Conservation (phyloP, 2,329 filamentous ascomycete species). For the Cordyceps pruinosa region DNA sequence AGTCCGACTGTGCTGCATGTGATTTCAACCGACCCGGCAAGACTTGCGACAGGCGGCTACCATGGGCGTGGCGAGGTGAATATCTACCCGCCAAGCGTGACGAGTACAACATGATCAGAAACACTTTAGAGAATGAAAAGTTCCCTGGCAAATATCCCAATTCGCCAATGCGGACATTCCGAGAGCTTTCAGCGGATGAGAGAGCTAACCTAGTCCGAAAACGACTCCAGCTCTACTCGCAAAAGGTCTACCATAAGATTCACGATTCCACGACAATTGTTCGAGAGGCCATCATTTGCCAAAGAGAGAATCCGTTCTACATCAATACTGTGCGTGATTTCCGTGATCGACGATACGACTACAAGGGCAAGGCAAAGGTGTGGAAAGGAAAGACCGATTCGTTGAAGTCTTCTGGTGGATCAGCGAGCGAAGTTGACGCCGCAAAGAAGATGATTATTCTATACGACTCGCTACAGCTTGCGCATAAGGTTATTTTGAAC, state of each 20-base stretch:
- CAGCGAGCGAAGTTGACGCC: constrained; percentile 71
- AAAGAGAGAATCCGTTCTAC: constrained; percentile 96
- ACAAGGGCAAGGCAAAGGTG: constrained; percentile 95
- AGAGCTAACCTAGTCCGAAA: constrained; percentile 77
- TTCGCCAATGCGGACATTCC: constrained; percentile 64
- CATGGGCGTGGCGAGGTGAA: constrained; percentile 97
- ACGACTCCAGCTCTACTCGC: constrained; percentile 83
- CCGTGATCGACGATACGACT: constrained; percentile 94
- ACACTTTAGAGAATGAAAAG: constrained; percentile 82
- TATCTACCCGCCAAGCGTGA: constrained; percentile 93
- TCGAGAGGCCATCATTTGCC: constrained; percentile 94
- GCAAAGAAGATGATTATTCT: constrained; percentile 98
- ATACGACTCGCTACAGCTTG: constrained; percentile 91
- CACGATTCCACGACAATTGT: constrained; percentile 90
- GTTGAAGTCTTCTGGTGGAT: constrained; percentile 74
- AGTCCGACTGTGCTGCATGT: constrained; percentile 92
- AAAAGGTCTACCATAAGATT: constrained; percentile 99
- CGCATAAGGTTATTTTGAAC: constrained; percentile 98
- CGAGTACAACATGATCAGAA: constrained; percentile 98
- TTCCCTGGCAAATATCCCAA: constrained; percentile 77
- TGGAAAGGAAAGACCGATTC: constrained; percentile 96
- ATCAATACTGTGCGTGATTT: constrained; percentile 95
- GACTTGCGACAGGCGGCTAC: constrained; percentile 87
- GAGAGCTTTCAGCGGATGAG: constrained; percentile 75
- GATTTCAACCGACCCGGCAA: constrained; percentile 98